A percentile compares a stretch with the other conserved stretches of the same genome.
phyloP scores from a whole-genome alignment of 306 rosid species.

The Quillaja saponaria region DNA sequence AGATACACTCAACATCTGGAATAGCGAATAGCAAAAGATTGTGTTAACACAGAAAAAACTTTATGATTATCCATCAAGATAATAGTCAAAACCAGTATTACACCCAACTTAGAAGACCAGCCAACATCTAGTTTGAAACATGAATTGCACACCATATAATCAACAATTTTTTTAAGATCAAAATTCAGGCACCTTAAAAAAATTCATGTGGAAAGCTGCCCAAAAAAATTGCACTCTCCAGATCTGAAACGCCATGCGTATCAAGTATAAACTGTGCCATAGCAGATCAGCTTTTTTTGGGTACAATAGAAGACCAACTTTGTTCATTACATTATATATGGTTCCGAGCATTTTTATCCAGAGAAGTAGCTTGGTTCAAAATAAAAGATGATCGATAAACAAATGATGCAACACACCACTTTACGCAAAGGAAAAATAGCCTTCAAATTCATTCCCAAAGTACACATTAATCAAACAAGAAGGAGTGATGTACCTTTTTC shows the following conservation, averaged over 20 bases:
- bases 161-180: slow-evolving; percentile 15
- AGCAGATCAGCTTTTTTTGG: background rate
- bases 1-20: slow-evolving; percentile 82
- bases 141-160: background rate
- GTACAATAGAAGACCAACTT: background rate
- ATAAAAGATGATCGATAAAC: background rate
- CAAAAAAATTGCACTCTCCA: background rate
- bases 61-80: background rate
- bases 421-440: background rate
- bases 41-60: background rate
- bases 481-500: slow-evolving; percentile 67
- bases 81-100: background rate
- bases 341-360: slow-evolving; percentile 7
- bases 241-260: slow-evolving; percentile 19
- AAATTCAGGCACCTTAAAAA: background rate
- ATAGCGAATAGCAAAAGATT: slow-evolving; percentile 15
- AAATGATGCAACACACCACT: background rate
- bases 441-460: too few relatives aligned
- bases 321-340: background rate
- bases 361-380: background rate
- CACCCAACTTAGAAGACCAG: background rate
- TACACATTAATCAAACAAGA: slow-evolving; percentile 1
- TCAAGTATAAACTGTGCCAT: background rate
- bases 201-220: background rate
- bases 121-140: slow-evolving; percentile 2